Base-by-base conservation (phyloP, 768 basidiomycete species). In the Amanita fuliginea region DNA sequence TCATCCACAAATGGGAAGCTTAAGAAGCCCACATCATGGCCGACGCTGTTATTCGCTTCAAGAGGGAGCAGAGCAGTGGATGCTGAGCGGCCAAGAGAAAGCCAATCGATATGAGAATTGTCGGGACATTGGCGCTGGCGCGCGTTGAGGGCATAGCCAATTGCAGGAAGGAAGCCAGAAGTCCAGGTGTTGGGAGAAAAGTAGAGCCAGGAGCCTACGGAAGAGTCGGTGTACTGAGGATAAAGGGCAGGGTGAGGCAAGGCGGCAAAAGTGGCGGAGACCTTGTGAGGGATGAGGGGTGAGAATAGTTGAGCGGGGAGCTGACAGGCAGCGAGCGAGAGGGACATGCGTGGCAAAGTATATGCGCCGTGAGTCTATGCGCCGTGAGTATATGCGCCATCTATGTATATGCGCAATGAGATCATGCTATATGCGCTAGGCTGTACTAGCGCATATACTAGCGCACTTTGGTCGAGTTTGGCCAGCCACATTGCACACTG, bases 21-120 rank as follows among this genome's bases (percentile, higher is more conserved):
- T 54, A 85, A 60, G 61, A 83, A 86, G 6, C 83, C 84, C 26
- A 81, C 78, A 57, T 86, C 83, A 55, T 86, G 83, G 10, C 76
- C 80, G 24, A 80, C 67, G 24, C 16, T 47, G 14, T 60, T 67
- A 46, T 72, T 77, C 24, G 65, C 63, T 55, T 77, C 73, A 1
- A 79, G 67, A 0, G 74, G 71, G 4, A 81, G 61, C 57, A 80
- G 60, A 2, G 71, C 76, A 14, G 68, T 66, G 53, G 76, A 76
- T 56, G 76, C 74, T 18, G 67, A 59, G 13, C 78, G 68, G 2
- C 74, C 80, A 3, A 81, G 61, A 0, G 59, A 55, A 26, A 84
- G 56, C 81, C 82, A 86, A 55, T 81, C 69, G n/a, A 67, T 66
- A n/a, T 62, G 62, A 34, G 72, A 53, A 10, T 62, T 69, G 41